Evolutionary conservation across 495 filamentous ascomycete genomes (phyloP).

Genomic region (Elasticomyces elasticus): DNA sequence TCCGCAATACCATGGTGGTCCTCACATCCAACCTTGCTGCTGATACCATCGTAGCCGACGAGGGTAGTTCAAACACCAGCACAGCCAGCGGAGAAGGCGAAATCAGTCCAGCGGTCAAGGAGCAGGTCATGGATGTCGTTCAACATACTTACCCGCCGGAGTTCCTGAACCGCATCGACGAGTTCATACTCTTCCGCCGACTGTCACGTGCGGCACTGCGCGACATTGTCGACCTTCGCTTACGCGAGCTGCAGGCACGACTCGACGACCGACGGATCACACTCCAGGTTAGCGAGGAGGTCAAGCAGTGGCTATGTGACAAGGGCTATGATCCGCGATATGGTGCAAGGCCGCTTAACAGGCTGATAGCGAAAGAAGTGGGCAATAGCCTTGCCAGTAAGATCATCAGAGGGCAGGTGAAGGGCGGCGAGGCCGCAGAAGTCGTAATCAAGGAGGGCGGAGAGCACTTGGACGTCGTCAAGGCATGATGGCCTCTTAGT

Average conservation of each 20-base stretch:
- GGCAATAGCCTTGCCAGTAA: slow-evolving; percentile 80
- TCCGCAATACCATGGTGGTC: slow-evolving; percentile 91
- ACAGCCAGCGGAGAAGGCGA: slow-evolving; percentile 38
- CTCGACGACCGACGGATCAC: slow-evolving; percentile 78
- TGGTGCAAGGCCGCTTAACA: slow-evolving; percentile 86
- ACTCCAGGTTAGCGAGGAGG: slow-evolving; percentile 57
- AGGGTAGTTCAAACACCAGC: slow-evolving; percentile 27
- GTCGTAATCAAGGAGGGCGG: slow-evolving; percentile 53
- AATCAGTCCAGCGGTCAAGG: slow-evolving; percentile 58
- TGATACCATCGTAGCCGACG: slow-evolving; percentile 54
- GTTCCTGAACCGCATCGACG: slow-evolving; percentile 92
- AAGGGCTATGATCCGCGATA: slow-evolving; percentile 83
- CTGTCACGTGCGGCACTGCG: slow-evolving; percentile 67
- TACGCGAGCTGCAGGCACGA: slow-evolving; percentile 73
- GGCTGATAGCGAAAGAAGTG: slow-evolving; percentile 79
- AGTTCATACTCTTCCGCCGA: slow-evolving; percentile 90
- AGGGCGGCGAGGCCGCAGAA: slow-evolving; percentile 57
- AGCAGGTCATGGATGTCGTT: slow-evolving; percentile 84
- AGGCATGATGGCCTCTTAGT: no score
- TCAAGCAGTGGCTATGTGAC: slow-evolving; percentile 77
- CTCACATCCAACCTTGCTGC: slow-evolving; percentile 89
- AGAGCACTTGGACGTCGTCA: slow-evolving; percentile 35
- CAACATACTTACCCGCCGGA: slow-evolving; percentile 70
- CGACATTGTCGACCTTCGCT: slow-evolving; percentile 87
- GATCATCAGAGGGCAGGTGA: slow-evolving; percentile 79